These are phyloP conservation scores for Didymellaceae sp. DNA, from an alignment of 2,329 filamentous ascomycete genomes.

Conservation along the genomic window DNA sequence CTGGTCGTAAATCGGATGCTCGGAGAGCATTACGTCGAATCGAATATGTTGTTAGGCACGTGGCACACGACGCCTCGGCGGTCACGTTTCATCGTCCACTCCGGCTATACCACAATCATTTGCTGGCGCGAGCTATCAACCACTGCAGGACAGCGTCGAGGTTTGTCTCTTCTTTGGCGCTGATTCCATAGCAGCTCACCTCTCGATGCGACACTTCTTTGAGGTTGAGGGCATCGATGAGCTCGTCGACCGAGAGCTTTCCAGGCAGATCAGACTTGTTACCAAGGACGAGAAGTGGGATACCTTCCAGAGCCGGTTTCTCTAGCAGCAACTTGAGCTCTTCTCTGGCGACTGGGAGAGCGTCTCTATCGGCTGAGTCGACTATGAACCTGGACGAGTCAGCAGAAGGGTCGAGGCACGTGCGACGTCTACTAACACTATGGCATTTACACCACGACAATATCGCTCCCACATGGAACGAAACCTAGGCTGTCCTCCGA, in stretches of 20 bases:
- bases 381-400: conserved; percentile 77
- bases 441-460: conserved; percentile 95
- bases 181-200: conserved; percentile 98
- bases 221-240: conserved; percentile 91
- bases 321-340: conserved; percentile 89
- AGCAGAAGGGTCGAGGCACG: conserved; percentile 28
- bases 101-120: conserved; percentile 31
- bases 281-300: conserved; percentile 90
- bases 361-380: conserved; percentile 85
- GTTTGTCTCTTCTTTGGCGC: conserved; percentile 98
- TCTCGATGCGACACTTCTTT: conserved; percentile 90
- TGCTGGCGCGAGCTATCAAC: conserved; percentile 84
- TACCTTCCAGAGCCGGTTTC: conserved; percentile 83
- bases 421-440: conserved; percentile 67
- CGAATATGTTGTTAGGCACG: conserved; percentile 31
- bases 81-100: conserved; percentile 35
- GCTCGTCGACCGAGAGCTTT: conserved; percentile 89
- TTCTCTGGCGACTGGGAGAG: conserved; percentile 84
- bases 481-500: conserved; percentile 95
- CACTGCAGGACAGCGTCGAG: conserved; percentile 96
- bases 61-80: conserved; percentile 23
- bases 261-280: conserved; percentile 97
- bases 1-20: conserved; percentile 36
- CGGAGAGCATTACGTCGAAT: conserved; percentile 28
- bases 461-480: conserved; percentile 99